These are phyloP conservation scores for Elsinoe ampelina DNA, from an alignment of 2,329 filamentous ascomycete genomes.

Conservation along the genomic window DNA sequence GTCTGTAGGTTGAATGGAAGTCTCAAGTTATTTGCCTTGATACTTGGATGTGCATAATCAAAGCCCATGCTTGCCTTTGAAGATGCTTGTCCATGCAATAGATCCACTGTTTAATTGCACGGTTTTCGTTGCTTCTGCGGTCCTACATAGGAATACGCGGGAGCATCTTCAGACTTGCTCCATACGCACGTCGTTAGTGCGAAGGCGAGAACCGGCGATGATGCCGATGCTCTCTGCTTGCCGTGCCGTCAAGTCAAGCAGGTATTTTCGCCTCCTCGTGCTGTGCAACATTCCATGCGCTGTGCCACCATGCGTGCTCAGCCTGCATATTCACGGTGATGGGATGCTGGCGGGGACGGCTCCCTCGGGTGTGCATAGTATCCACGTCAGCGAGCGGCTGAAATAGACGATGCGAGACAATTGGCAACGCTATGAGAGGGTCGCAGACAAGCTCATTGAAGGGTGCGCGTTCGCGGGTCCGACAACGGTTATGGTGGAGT, in stretches of 20 bases:
- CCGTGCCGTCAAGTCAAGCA: background rate
- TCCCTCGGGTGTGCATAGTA: too few species aligned
- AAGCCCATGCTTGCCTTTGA: background rate
- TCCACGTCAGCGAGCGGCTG: background rate
- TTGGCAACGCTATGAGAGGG: background rate
- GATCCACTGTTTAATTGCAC: background rate
- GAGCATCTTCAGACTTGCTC: background rate
- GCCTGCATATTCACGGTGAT: background rate
- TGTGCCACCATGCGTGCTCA: background rate
- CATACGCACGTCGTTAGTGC: too few species aligned
- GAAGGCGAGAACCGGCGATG: background rate
- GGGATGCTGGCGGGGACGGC: background rate
- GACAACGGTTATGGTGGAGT: background rate
- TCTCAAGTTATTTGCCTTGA: background rate
- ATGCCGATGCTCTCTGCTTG: background rate
- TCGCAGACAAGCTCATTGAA: background rate
- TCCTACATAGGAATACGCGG: background rate
- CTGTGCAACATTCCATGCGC: background rate
- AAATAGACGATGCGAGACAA: background rate
- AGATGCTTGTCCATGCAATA: background rate
- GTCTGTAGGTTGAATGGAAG: background rate
- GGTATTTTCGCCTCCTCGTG: background rate
- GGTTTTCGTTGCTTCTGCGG: background rate
- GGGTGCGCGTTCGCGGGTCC: background rate
- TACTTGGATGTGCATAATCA: background rate